Conservation (phyloP, 1,284 basidiomycete genomes). For the Ceratobasidium theobromae region DNA sequence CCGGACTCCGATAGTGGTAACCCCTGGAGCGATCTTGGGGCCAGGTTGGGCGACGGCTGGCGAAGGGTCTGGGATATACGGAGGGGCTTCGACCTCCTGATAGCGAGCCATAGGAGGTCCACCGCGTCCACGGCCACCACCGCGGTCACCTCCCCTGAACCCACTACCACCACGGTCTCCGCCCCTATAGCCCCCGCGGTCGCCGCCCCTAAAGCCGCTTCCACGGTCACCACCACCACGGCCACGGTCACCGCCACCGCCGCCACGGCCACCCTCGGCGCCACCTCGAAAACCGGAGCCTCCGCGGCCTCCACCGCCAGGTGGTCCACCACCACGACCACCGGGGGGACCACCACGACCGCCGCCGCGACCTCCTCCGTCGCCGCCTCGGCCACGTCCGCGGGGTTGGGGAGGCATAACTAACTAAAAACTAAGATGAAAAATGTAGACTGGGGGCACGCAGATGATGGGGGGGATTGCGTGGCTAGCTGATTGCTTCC, state of each 20-base stretch:
- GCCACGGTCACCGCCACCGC: not conserved
- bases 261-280: not conserved
- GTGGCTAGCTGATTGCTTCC: slow-evolving; percentile 8
- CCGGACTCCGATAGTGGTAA: slow-evolving; percentile 11
- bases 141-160: not conserved
- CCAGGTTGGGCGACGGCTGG: not conserved
- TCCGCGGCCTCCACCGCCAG: not conserved
- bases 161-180: not conserved
- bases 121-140: not conserved
- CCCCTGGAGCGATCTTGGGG: slow-evolving; percentile 11
- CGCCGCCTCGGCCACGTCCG: not conserved
- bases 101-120: slow-evolving; percentile 1
- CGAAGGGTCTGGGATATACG: not conserved
- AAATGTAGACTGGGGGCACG: not conserved
- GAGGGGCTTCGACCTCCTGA: not conserved
- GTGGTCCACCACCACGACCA: not conserved
- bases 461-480: not conserved
- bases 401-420: not conserved
- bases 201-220: not conserved
- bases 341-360: not conserved
- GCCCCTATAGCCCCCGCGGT: not conserved
- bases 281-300: not conserved
- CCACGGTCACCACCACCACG: not conserved
- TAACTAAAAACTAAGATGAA: not conserved
- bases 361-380: not conserved